These are phyloP conservation scores for Lachnellula arida DNA, from an alignment of 2,329 filamentous ascomycete species.

Conservation along the genomic window DNA sequence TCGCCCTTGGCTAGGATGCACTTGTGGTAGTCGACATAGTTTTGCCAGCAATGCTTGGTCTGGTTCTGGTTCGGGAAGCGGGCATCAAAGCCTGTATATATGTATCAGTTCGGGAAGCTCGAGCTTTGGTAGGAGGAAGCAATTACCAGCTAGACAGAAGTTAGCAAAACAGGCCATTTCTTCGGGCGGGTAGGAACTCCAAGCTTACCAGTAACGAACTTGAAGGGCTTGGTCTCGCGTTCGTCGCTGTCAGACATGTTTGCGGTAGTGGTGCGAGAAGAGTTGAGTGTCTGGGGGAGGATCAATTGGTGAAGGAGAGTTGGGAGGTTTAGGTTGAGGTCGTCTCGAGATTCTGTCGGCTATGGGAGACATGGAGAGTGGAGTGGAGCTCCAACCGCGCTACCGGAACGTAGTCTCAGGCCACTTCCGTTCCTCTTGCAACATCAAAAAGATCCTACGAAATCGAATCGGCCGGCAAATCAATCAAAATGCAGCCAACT, in stretches of 20 bases:
- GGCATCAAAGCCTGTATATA: slow-evolving; percentile 80
- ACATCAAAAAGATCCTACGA: slow-evolving; percentile 11
- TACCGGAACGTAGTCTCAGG: slow-evolving; percentile 27
- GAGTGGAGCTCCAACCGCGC: slow-evolving; percentile 9
- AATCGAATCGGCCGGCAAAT: slow-evolving; percentile 15
- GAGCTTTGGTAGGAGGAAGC: slow-evolving; percentile 6
- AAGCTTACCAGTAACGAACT: slow-evolving; percentile 94
- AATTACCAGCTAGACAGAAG: slow-evolving; percentile 43
- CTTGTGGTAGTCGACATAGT: slow-evolving; percentile 99
- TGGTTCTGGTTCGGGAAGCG: slow-evolving; percentile 98
- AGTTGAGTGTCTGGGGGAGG: slow-evolving; percentile 26
- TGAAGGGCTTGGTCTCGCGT: slow-evolving; percentile 98
- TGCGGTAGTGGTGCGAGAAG: slow-evolving; percentile 38
- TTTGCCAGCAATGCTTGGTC: slow-evolving; percentile 99
- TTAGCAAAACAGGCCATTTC: slow-evolving; percentile 38
- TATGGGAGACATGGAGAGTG: slow-evolving; percentile 10
- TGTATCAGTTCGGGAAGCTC: slow-evolving; percentile 16
- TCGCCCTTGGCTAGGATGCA: slow-evolving; percentile 98
- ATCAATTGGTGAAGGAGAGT: slow-evolving; percentile 33
- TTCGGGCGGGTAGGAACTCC: slow-evolving; percentile 18
- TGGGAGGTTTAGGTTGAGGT: slow-evolving; percentile 26
- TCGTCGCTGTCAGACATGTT: slow-evolving; percentile 83
- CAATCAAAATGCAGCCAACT: slow-evolving; percentile 42
- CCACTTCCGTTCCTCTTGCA: slow-evolving; percentile 13
- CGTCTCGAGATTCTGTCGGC: slow-evolving; percentile 33